A percentile compares a stretch with the other conserved stretches of the same genome.
Conservation (phyloP, 2,329 filamentous ascomycete genomes). For the Phialophora verrucosa region DNA sequence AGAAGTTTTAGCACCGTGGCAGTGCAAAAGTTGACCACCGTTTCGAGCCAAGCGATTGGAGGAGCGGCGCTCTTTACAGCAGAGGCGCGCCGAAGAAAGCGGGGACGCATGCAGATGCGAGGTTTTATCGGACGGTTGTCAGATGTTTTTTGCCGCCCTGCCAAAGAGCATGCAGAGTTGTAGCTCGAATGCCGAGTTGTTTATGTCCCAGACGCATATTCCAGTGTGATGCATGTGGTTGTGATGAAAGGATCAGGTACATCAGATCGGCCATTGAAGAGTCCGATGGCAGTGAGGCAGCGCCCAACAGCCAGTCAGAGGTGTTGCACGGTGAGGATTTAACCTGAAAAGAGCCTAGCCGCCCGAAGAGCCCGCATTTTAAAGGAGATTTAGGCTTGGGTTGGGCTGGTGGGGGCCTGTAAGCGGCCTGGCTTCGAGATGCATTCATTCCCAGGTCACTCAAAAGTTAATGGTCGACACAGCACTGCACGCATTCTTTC, state of each 20-base stretch:
- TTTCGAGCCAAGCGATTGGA: constrained; percentile 25
- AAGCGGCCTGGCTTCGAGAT: constrained; percentile 5
- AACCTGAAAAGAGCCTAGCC: not conserved
- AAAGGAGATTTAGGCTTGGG: constrained; percentile 7
- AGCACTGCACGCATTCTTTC: constrained; percentile 5
- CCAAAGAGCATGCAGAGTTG: not conserved
- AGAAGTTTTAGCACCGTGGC: constrained; percentile 29
- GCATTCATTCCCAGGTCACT: not conserved
- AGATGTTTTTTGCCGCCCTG: constrained; percentile 22
- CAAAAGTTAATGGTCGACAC: not conserved
- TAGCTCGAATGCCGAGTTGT: not conserved
- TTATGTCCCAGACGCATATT: not conserved
- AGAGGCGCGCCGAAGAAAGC: constrained; percentile 17
- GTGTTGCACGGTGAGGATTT: not conserved
- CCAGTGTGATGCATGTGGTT: not conserved
- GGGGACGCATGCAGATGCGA: constrained; percentile 18
- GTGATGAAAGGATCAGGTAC: not conserved
- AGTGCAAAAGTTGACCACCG: constrained; percentile 31
- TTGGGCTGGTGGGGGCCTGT: constrained; percentile 8
- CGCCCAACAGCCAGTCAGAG: not conserved
- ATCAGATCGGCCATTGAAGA: not conserved
- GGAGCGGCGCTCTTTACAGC: constrained; percentile 5
- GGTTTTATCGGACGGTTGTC: constrained; percentile 16
- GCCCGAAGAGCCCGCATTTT: constrained; percentile 3
- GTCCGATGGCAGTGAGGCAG: constrained; percentile 3